Conservation (phyloP, 163 green algal species). For the Scenedesmus sp. region DNA sequence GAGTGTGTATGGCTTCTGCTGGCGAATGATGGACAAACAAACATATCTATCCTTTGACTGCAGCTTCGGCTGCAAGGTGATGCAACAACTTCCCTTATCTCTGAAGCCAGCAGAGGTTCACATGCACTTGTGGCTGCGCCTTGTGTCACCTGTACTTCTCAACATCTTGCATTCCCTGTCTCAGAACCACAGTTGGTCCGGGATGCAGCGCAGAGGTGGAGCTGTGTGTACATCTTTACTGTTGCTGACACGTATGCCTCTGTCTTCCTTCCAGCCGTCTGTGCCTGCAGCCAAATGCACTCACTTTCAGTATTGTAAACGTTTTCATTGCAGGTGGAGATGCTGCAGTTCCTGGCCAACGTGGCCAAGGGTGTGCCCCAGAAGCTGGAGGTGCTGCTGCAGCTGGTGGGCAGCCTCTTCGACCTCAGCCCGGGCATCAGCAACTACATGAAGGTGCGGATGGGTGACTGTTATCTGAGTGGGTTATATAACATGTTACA, state of each 20-base stretch:
- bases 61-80: not conserved
- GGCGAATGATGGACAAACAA: not conserved
- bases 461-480: too few species aligned
- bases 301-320: not conserved
- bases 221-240: too few species aligned
- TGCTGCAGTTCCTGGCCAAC: slow-evolving; percentile 89
- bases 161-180: not conserved
- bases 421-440: slow-evolving; percentile 93
- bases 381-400: slow-evolving; percentile 88
- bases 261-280: too few species aligned
- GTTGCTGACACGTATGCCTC: too few species aligned
- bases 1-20: not conserved
- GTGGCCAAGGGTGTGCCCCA: slow-evolving; percentile 92
- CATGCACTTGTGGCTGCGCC: not conserved
- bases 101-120: not conserved
- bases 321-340: slow-evolving; percentile 79
- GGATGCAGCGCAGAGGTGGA: too few species aligned
- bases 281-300: too few species aligned
- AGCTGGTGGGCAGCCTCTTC: slow-evolving; percentile 95
- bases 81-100: slow-evolving; percentile 16
- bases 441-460: slow-evolving; percentile 84
- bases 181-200: not conserved
- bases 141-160: not conserved
- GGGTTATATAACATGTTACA: not conserved
- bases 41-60: slow-evolving; percentile 13